phyloP scores from a whole-genome alignment of 768 basidiomycete species.

The Russula vinacea region DNA sequence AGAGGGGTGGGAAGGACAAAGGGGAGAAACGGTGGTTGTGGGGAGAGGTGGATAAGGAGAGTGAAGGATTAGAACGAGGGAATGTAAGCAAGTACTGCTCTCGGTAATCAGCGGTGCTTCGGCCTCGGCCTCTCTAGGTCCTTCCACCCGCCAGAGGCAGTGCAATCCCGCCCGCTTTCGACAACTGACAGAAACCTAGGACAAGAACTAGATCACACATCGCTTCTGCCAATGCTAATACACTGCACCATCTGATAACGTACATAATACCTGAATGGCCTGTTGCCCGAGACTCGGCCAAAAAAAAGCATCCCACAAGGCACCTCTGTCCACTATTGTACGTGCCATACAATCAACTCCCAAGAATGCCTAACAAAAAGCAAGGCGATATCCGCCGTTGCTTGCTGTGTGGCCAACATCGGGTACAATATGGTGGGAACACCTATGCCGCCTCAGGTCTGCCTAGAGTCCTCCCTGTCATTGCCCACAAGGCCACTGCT shows the following conservation, averaged over 20 bases:
- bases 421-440: neutral
- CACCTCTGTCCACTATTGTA: neutral
- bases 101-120: neutral
- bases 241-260: neutral
- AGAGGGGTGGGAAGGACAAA: neutral
- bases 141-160: neutral
- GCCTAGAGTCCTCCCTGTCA: conserved; percentile 25
- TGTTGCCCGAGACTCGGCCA: neutral
- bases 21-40: conserved; percentile 5
- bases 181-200: no score
- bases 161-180: no score
- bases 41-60: neutral
- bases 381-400: neutral
- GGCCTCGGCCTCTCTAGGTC: neutral
- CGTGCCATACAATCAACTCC: neutral
- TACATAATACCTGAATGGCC: neutral
- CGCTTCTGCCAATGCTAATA: neutral
- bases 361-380: neutral
- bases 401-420: neutral
- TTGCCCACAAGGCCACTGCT: conserved; percentile 10
- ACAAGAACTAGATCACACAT: neutral
- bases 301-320: neutral
- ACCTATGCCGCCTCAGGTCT: neutral
- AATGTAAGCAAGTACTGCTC: neutral
- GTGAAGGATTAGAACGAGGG: neutral